Evolutionary conservation across 345 rosid genomes (phyloP).

Genomic region (Eucalyptus guilfoylei): DNA sequence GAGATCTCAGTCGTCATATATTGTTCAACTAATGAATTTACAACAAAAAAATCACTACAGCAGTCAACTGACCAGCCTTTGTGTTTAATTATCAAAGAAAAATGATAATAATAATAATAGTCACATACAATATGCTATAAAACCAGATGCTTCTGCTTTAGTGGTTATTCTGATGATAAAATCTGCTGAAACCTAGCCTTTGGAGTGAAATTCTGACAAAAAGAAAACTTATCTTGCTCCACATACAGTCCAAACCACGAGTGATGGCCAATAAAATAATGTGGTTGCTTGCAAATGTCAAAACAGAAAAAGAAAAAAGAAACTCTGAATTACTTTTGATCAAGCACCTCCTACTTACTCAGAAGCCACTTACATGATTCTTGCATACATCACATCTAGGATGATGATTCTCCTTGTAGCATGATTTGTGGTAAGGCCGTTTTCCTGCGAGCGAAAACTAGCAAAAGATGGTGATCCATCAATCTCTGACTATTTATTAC

Average conservation of each 20-base stretch:
- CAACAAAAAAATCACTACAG: neutral
- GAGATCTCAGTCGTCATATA: neutral
- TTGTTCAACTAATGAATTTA: neutral
- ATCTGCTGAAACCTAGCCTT: neutral
- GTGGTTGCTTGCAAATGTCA: neutral
- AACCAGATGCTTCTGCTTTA: neutral
- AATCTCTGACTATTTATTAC: neutral
- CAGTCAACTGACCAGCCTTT: neutral
- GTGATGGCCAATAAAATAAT: neutral
- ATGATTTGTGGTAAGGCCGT: conserved; percentile 71
- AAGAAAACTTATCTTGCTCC: neutral
- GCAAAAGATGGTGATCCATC: neutral
- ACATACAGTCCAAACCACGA: neutral
- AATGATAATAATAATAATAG: neutral
- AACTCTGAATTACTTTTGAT: neutral
- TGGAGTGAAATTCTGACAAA: neutral
- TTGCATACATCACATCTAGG: conserved; percentile 94
- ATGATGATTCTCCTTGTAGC: conserved; percentile 74
- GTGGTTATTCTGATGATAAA: neutral
- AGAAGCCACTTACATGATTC: conserved; percentile 51
- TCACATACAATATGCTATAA: neutral
- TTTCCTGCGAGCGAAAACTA: conserved; percentile 6
- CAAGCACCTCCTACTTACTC: neutral
- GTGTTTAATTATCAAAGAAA: neutral
- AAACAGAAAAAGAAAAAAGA: neutral